Conservation (phyloP, 176 grass and related monocot species). For the Juncus inflexus region DNA sequence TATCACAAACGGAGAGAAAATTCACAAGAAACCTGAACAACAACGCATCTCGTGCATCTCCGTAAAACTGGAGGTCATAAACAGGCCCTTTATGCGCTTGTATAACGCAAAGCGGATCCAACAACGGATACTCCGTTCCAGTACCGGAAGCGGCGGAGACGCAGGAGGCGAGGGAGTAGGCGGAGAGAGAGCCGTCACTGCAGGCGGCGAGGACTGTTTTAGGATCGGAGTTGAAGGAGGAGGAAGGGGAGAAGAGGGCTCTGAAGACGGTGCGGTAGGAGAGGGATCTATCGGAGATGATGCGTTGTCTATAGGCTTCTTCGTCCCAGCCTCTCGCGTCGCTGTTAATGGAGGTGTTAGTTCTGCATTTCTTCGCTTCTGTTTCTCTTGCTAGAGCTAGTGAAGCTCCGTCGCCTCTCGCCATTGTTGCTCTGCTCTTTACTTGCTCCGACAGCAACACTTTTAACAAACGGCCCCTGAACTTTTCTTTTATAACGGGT, state of each 20-base stretch:
- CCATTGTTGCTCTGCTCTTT: too few relatives aligned
- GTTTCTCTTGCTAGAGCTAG: background rate
- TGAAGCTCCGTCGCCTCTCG: too few relatives aligned
- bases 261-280: constrained; percentile 70
- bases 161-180: constrained; percentile 63
- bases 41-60: constrained; percentile 40
- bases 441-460: too few relatives aligned
- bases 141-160: constrained; percentile 31
- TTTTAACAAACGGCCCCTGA: too few relatives aligned
- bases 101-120: constrained; percentile 53
- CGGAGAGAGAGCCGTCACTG: constrained; percentile 62
- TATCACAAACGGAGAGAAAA: background rate
- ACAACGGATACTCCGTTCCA: background rate
- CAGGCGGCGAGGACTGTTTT: constrained; percentile 59
- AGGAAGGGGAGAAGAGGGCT: constrained; percentile 56
- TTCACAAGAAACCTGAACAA: constrained; percentile 51
- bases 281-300: constrained; percentile 49
- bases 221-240: constrained; percentile 34
- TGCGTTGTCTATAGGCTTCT: constrained; percentile 49
- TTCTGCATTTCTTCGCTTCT: constrained; percentile 34
- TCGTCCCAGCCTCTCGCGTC: constrained; percentile 20
- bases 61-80: constrained; percentile 75
- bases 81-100: constrained; percentile 69
- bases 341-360: too few relatives aligned
- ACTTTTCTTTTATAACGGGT: too few relatives aligned